Evolutionary conservation across 2,329 filamentous ascomycete species (phyloP), one percentile per base, ranked within the genome.

Genomic region (Paracorniculantispora psalliotae): DNA sequence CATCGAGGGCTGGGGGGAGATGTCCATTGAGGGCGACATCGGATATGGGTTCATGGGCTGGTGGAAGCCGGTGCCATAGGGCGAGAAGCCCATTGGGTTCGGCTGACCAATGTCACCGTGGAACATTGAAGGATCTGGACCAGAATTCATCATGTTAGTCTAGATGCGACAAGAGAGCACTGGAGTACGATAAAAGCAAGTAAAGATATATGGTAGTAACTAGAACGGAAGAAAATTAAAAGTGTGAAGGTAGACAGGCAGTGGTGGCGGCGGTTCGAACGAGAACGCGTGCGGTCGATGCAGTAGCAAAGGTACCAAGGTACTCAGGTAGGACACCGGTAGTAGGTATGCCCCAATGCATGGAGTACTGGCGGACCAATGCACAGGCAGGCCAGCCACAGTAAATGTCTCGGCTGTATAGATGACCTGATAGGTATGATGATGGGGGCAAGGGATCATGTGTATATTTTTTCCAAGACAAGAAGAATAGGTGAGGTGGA

Each of bases 11-110:
- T 76, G 80, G 26, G 76, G 81, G 37, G 83, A 80, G 28, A 71
- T 68, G 41, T 85, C 84, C 54, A 83, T 78, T n/a, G 83, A 83
- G 4, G 88, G 87, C 1, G 88, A 90, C 44, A 82, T 76, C 44
- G 84, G 81, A 69, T 81, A 84, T n/a, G 72, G 72, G 61, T 77
- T 73, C 55, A 73, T 72, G 51, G 73, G 72, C 48, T 77, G 77
- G 56, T 79, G 78, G 66, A 77, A 83, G 62, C 73, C 71, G 33
- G 71, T 70, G 28, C 84, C 80, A 65, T 78, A 83, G n/a, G 74
- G 71, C 28, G 77, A 74, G 26, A 73, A 68, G 33, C 68, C 66
- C 73, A 84, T 80, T 26, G 46, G 47, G 57, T 75, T 73, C 30
- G 77, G 72, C 49, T 78, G 76, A 65, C 71, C 72, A 64, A 83